Base-by-base conservation (phyloP, 2,329 filamentous ascomycete genomes). In the Mycosphaerella sp. region DNA sequence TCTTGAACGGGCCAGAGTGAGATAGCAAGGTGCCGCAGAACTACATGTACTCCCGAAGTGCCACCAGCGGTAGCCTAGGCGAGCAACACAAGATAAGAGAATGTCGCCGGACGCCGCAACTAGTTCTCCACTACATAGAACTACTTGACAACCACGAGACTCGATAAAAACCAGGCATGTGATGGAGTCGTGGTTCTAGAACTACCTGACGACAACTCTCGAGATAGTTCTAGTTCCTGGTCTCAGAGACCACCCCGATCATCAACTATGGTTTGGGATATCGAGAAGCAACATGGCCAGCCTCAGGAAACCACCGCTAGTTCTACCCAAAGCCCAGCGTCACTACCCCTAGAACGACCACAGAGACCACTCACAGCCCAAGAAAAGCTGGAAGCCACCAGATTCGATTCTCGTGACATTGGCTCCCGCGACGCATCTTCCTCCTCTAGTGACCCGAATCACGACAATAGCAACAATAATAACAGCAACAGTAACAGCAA, bases 371-470 rank as follows among this genome's bases (percentile, higher is more conserved):
- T 66, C 34, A 62, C 59, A 2, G 52, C 60, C 13, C 56, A 61
- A 13, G 64, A 66, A 50, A 66, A 66, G 53, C 55, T 63, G 2
- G 62, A 57, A 4, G 57, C 59, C 8, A 63, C 63, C 4, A 58
- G 34, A 1, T 28, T 64, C 3, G 18, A 49, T 2, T 49, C 40
- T 27, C 41, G 50, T 44, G 58, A 61, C 41, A 50, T 64, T 35
- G 54, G 61, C 8, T 60, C 62, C 6, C 44, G 55, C 12, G 51
- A 53, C 10, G 46, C 52, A 13, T 43, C 45, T 27, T 53, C 53
- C 9, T n/a, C n/a, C n/a, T n/a, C n/a, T n/a, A n/a, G n/a, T n/a
- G n/a, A n/a, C n/a, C n/a, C n/a, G n/a, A n/a, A n/a, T n/a, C n/a
- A n/a, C n/a, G n/a, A n/a, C n/a, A n/a, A n/a, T n/a, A n/a, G n/a